Conservation (phyloP, 257 asterid species). For the Mentha longifolia region DNA sequence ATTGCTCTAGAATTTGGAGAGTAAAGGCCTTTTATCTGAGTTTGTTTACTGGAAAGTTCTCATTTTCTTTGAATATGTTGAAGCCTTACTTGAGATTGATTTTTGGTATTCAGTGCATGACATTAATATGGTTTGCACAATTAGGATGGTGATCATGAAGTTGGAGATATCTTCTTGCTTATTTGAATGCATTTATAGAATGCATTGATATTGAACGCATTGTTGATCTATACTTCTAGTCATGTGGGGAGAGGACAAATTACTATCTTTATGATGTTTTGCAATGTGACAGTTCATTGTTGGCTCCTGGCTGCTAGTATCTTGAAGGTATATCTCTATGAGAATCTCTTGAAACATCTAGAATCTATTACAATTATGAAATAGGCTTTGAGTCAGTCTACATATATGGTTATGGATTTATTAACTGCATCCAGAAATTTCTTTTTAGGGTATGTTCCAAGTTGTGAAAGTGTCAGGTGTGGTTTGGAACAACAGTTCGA, state of each 20-base stretch:
- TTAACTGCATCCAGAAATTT: constrained; percentile 17
- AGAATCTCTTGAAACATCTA: constrained; percentile 81
- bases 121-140: constrained; percentile 20
- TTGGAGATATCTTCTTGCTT: constrained; percentile 3
- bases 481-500: constrained; percentile 13
- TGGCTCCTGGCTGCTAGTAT: constrained; percentile 91
- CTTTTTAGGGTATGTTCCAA: not conserved
- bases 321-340: constrained; percentile 83
- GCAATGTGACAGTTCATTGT: constrained; percentile 76
- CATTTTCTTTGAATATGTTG: constrained; percentile 4
- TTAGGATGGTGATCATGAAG: not conserved
- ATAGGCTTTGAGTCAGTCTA: constrained; percentile 78
- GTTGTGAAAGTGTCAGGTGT: not conserved
- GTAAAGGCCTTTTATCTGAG: constrained; percentile 12
- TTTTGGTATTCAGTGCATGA: constrained; percentile 24
- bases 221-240: constrained; percentile 10
- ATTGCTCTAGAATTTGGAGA: constrained; percentile 2
- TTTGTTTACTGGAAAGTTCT: constrained; percentile 3
- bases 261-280: constrained; percentile 36
- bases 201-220: not conserved
- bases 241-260: not conserved
- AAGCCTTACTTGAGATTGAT: constrained; percentile 20
- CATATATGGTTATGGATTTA: not conserved
- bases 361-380: constrained; percentile 59
- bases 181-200: constrained; percentile 2